These are phyloP conservation scores for Gossypium longicalyx DNA, from an alignment of 345 rosid genomes.

Conservation along the genomic window DNA sequence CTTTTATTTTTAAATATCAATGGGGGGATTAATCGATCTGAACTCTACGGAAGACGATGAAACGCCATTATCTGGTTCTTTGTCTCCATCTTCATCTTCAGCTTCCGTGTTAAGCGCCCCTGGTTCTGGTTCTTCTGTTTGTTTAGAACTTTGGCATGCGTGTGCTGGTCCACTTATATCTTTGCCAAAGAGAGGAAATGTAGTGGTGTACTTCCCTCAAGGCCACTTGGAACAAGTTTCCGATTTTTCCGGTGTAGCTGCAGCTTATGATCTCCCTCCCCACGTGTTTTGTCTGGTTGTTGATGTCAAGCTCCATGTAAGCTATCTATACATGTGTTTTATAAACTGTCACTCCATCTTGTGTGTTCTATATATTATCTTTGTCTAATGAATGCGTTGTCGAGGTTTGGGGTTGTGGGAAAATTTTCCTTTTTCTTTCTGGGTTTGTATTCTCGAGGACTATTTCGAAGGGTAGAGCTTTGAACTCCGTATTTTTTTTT, in stretches of 20 bases:
- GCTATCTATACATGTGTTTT: conserved; percentile 6
- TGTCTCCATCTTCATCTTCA: conserved; percentile 58
- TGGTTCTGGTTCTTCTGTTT: conserved; percentile 39
- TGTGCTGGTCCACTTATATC: conserved; percentile 97
- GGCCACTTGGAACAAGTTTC: conserved; percentile 87
- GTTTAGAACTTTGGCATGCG: conserved; percentile 97
- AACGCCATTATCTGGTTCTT: conserved; percentile 60
- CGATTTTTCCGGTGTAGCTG: conserved; percentile 47
- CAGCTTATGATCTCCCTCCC: conserved; percentile 60
- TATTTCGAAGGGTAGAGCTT: neutral
- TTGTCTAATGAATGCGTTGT: conserved; percentile 1
- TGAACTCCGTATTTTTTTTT: neutral
- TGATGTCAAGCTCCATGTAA: conserved; percentile 93
- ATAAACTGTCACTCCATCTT: neutral
- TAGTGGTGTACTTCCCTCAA: conserved; percentile 86
- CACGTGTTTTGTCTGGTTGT: conserved; percentile 88
- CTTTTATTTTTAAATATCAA: conserved; percentile 7
- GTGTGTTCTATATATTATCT: no score
- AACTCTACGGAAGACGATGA: conserved; percentile 87
- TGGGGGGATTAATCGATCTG: conserved; percentile 95
- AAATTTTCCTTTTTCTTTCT: neutral
- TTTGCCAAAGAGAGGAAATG: conserved; percentile 75
- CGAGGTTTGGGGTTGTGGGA: conserved; percentile 2
- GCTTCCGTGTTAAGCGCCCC: conserved; percentile 48
- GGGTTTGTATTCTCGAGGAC: neutral